phyloP scores from a whole-genome alignment of 257 asterid genomes.

The Cordia subcordata region DNA sequence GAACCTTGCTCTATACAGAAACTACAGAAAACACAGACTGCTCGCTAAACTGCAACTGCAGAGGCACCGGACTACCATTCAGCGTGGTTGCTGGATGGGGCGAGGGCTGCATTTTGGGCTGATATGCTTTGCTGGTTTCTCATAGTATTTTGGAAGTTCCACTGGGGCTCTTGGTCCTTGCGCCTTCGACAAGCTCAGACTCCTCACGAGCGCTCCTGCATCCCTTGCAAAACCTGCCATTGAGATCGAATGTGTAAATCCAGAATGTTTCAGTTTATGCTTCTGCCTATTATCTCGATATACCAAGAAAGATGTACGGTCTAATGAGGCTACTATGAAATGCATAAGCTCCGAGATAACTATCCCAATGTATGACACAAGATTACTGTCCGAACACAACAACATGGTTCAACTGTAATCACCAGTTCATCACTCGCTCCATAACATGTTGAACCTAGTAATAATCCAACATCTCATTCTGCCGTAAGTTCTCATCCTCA shows the following conservation, averaged over 20 bases:
- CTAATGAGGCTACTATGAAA: too few species aligned
- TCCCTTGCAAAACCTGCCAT: constrained; percentile 35
- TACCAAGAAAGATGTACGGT: too few species aligned
- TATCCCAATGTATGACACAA: not conserved
- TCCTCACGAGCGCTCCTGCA: constrained; percentile 39
- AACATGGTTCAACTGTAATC: too few species aligned
- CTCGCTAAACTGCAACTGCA: constrained; percentile 18
- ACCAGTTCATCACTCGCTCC: too few species aligned
- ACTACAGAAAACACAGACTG: constrained; percentile 27
- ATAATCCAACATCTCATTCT: too few species aligned
- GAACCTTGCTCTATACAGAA: constrained; percentile 73
- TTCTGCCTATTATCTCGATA: too few species aligned
- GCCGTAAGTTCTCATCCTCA: too few species aligned
- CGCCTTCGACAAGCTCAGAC: constrained; percentile 30
- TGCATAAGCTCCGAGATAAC: too few species aligned
- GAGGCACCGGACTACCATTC: constrained; percentile 24
- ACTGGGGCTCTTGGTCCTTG: constrained; percentile 32
- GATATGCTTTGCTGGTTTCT: constrained; percentile 60
- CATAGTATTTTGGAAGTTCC: constrained; percentile 45
- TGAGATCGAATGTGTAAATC: not conserved
- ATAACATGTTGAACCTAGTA: too few species aligned
- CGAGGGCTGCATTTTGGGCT: constrained; percentile 69
- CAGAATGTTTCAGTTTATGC: too few species aligned
- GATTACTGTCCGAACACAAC: too few species aligned
- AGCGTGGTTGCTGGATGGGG: constrained; percentile 89